phyloP scores from a whole-genome alignment of 2,329 filamentous ascomycete species.

The Sclerotiophoma versabilis region DNA sequence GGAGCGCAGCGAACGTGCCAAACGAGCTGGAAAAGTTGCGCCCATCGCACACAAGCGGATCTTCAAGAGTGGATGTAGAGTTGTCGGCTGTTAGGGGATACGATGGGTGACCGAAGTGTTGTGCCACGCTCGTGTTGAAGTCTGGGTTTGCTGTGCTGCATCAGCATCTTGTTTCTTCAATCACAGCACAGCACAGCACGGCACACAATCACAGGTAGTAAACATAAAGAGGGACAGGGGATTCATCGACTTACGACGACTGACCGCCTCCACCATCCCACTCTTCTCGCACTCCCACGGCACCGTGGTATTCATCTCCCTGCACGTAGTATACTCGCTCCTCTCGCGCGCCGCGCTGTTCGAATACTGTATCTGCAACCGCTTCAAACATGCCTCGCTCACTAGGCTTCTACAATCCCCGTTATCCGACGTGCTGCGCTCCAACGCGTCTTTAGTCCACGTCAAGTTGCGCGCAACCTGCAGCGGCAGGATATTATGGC shows the following conservation, averaged over 20 bases:
- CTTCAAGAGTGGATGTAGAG: background rate
- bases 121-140: too few relatives aligned
- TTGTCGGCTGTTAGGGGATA: background rate
- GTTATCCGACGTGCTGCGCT: background rate
- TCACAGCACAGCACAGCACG: too few relatives aligned
- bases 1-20: background rate
- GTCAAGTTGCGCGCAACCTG: background rate
- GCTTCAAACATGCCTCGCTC: background rate
- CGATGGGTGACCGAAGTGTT: background rate
- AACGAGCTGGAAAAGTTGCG: conserved; percentile 1
- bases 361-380: background rate
- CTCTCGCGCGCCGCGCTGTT: background rate
- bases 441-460: conserved; percentile 1
- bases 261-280: background rate
- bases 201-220: background rate
- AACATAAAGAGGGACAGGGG: background rate
- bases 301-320: background rate
- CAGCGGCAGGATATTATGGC: conserved; percentile 2
- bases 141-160: background rate
- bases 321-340: background rate
- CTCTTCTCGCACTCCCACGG: conserved; percentile 12
- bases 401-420: conserved; percentile 5
- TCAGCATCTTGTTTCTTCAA: background rate
- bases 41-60: background rate
- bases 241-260: background rate